Conservation (phyloP, 768 basidiomycete genomes). For the Peribolospora baueri region DNA sequence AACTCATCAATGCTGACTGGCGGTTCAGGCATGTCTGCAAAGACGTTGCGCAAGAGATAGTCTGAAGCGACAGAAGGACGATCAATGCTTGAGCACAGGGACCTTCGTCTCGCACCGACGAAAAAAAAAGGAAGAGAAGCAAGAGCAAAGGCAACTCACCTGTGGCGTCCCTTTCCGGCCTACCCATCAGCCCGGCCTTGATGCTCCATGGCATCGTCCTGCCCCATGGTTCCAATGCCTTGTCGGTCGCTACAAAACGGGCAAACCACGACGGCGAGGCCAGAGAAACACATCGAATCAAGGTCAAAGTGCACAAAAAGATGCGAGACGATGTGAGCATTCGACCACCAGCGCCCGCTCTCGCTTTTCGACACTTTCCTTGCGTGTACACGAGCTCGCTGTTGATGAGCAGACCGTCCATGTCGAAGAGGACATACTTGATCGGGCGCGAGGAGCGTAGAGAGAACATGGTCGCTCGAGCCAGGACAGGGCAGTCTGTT, state of each 20-base stretch:
- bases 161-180: conserved; percentile 28
- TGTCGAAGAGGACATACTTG: conserved; percentile 29
- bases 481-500: too few relatives aligned
- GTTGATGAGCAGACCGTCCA: conserved; percentile 38
- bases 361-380: conserved; percentile 12
- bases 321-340: too few relatives aligned
- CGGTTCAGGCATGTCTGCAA: conserved; percentile 22
- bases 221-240: conserved; percentile 43
- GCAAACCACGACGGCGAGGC: too few relatives aligned
- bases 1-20: conserved; percentile 39
- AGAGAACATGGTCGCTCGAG: too few relatives aligned
- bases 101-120: too few relatives aligned
- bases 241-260: conserved; percentile 25
- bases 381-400: conserved; percentile 51
- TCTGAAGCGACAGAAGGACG: conserved; percentile 26
- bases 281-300: too few relatives aligned
- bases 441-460: background rate
- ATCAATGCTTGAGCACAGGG: background rate
- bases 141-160: background rate
- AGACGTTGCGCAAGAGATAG: conserved; percentile 55
- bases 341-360: too few relatives aligned
- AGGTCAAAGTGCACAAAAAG: too few relatives aligned
- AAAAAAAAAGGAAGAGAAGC: too few relatives aligned
- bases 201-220: conserved; percentile 67
- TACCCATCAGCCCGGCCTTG: conserved; percentile 72